These are phyloP conservation scores for Penicillium sp. DNA, from an alignment of 2,329 filamentous ascomycete species.

Conservation along the genomic window DNA sequence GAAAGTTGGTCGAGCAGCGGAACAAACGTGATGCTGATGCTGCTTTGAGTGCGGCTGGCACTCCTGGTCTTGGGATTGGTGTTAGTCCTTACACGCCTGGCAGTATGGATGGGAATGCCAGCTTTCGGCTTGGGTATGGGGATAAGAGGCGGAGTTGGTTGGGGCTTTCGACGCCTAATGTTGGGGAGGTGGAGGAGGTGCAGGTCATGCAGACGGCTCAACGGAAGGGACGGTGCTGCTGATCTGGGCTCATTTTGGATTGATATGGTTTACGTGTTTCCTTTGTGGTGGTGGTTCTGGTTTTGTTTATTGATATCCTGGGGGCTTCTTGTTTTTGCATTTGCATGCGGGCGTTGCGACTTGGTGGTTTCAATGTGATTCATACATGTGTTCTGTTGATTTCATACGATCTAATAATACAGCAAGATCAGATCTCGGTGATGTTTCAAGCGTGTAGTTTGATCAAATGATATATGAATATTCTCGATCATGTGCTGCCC, in stretches of 20 bases:
- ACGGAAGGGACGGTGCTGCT: slow-evolving; percentile 44
- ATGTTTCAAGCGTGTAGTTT: neutral
- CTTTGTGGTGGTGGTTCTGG: neutral
- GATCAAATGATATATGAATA: neutral
- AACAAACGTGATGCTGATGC: slow-evolving; percentile 53
- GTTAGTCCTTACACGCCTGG: slow-evolving; percentile 51
- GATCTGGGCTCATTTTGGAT: slow-evolving; percentile 11
- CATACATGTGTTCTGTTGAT: neutral
- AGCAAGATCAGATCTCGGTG: neutral
- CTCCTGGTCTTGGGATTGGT: slow-evolving; percentile 41
- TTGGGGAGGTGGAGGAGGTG: slow-evolving; percentile 35
- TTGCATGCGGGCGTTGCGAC: neutral
- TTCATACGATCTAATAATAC: neutral
- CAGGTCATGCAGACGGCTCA: slow-evolving; percentile 32
- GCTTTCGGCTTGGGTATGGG: slow-evolving; percentile 58
- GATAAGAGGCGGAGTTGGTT: slow-evolving; percentile 69
- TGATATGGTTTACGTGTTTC: neutral
- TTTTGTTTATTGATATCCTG: neutral
- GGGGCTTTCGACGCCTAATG: slow-evolving; percentile 55
- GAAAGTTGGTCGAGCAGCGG: slow-evolving; percentile 76
- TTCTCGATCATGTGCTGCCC: neutral
- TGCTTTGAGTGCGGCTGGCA: slow-evolving; percentile 46
- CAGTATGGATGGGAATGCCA: slow-evolving; percentile 51
- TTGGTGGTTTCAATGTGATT: neutral
- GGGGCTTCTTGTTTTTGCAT: neutral